A percentile compares a stretch with the other conserved stretches of the same genome.
These are phyloP conservation scores for Cladophialophora exuberans DNA, from an alignment of 2,329 filamentous ascomycete species.

Conservation along the genomic window DNA sequence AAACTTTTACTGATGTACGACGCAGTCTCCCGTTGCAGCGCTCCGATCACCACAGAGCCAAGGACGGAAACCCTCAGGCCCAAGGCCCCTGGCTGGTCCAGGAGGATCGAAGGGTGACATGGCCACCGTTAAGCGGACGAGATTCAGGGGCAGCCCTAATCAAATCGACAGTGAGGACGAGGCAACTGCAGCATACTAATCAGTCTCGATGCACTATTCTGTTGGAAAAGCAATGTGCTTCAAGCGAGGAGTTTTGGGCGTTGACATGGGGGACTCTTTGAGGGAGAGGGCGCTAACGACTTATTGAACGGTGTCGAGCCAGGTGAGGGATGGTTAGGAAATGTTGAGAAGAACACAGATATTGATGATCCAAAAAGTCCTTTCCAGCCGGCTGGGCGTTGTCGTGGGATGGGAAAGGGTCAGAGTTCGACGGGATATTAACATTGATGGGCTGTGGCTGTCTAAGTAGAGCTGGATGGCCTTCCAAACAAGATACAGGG, in stretches of 20 bases:
- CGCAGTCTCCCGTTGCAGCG: slow-evolving; percentile 32
- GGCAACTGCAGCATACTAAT: slow-evolving; percentile 16
- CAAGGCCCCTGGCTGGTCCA: slow-evolving; percentile 48
- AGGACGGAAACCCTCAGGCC: slow-evolving; percentile 51
- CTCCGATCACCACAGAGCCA: slow-evolving; percentile 38
- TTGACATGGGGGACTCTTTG: not conserved
- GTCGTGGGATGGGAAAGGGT: too few relatives aligned
- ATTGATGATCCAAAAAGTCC: too few relatives aligned
- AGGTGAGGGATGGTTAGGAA: too few relatives aligned
- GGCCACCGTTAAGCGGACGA: slow-evolving; percentile 39
- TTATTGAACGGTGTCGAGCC: too few relatives aligned
- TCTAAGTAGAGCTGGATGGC: too few relatives aligned
- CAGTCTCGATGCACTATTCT: not conserved
- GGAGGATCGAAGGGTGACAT: slow-evolving; percentile 40
- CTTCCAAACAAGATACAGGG: too few relatives aligned
- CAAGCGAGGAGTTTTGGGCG: not conserved
- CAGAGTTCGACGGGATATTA: too few relatives aligned
- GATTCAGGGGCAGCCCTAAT: slow-evolving; percentile 45
- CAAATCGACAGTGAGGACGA: slow-evolving; percentile 40
- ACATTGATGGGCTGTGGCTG: too few relatives aligned
- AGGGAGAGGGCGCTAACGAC: too few relatives aligned
- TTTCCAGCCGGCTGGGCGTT: too few relatives aligned
- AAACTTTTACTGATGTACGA: slow-evolving; percentile 16
- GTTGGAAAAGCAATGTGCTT: not conserved
- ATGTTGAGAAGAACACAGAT: too few relatives aligned